A percentile compares a stretch with the other conserved stretches of the same genome.
Evolutionary conservation across 202 grass and related monocot species (phyloP).

Genomic region (Zoysia matrella): DNA sequence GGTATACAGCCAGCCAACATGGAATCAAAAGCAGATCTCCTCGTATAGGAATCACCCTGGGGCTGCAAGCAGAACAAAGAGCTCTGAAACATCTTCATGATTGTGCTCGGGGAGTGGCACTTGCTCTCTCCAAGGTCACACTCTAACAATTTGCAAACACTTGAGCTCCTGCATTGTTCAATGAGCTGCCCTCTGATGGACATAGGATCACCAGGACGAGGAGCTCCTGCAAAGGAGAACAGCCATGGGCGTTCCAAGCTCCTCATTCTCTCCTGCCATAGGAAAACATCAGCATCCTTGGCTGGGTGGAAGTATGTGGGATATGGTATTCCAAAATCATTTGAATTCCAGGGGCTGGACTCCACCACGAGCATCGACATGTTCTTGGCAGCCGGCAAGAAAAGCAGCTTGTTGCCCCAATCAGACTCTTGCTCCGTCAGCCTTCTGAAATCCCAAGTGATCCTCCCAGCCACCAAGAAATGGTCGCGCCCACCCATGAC

Average conservation of each 20-base stretch:
- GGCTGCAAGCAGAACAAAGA: slow-evolving; percentile 96
- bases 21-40: slow-evolving; percentile 94
- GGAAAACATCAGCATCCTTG: slow-evolving; percentile 79
- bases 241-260: slow-evolving; percentile 75
- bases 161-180: slow-evolving; percentile 87
- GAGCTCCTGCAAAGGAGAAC: slow-evolving; percentile 97
- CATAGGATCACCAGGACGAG: slow-evolving; percentile 81
- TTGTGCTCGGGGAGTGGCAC: slow-evolving; percentile 84
- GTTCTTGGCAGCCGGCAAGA: slow-evolving; percentile 85
- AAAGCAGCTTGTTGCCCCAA: slow-evolving; percentile 94
- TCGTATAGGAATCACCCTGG: slow-evolving; percentile 96
- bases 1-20: slow-evolving; percentile 94
- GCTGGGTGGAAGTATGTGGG: slow-evolving; percentile 95
- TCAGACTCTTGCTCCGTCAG: slow-evolving; percentile 69
- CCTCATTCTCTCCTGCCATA: slow-evolving; percentile 95
- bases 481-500: slow-evolving; percentile 95
- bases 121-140: slow-evolving; percentile 98
- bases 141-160: slow-evolving; percentile 76
- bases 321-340: slow-evolving; percentile 92
- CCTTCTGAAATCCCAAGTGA: slow-evolving; percentile 98
- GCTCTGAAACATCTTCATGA: slow-evolving; percentile 99
- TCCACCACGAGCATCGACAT: slow-evolving; percentile 99
- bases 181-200: slow-evolving; percentile 91
- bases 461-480: slow-evolving; percentile 92
- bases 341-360: slow-evolving; percentile 92